Evolutionary conservation across 2,329 filamentous ascomycete species (phyloP).

Genomic region (Ascochyta clinopodiicola): DNA sequence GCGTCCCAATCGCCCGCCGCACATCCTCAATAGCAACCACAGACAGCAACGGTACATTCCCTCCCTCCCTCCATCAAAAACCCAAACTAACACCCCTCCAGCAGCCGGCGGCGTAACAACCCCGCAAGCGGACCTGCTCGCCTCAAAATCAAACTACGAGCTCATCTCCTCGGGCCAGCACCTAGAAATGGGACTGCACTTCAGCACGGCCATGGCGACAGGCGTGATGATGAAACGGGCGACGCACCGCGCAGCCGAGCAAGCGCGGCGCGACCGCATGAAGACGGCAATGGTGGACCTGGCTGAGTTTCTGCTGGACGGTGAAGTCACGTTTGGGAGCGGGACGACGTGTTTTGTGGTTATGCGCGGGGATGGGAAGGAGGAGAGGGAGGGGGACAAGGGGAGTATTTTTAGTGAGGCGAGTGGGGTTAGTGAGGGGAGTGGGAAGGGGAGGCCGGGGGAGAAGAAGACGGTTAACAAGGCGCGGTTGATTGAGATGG

Average conservation of each 20-base stretch:
- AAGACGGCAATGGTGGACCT: conserved; percentile 42
- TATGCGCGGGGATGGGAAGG: conserved; percentile 25
- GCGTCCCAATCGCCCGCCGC: conserved; percentile 31
- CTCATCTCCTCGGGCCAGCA: conserved; percentile 39
- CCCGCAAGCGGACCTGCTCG: conserved; percentile 37
- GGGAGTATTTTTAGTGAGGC: conserved; percentile 15
- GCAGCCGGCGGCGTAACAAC: conserved; percentile 35
- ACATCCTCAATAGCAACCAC: conserved; percentile 27
- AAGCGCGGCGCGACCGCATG: conserved; percentile 42
- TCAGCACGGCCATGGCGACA: conserved; percentile 42
- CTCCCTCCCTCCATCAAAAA: neutral
- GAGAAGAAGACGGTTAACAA: conserved; percentile 43
- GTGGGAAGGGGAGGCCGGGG: conserved; percentile 16
- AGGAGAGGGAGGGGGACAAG: conserved; percentile 11
- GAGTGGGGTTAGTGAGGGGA: conserved; percentile 16
- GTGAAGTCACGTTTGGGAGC: conserved; percentile 40
- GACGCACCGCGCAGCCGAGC: conserved; percentile 40
- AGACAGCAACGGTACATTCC: conserved; percentile 32
- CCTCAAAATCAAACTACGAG: conserved; percentile 41
- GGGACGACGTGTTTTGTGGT: conserved; percentile 42
- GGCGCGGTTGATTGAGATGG: conserved; percentile 40
- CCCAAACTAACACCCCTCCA: conserved; percentile 8
- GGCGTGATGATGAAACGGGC: conserved; percentile 45
- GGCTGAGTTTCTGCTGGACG: conserved; percentile 38
- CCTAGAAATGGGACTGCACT: conserved; percentile 41